These are phyloP conservation scores for Coemansia sp. DNA, from an alignment of 192 early-diverging fungal genomes.

Conservation along the genomic window DNA sequence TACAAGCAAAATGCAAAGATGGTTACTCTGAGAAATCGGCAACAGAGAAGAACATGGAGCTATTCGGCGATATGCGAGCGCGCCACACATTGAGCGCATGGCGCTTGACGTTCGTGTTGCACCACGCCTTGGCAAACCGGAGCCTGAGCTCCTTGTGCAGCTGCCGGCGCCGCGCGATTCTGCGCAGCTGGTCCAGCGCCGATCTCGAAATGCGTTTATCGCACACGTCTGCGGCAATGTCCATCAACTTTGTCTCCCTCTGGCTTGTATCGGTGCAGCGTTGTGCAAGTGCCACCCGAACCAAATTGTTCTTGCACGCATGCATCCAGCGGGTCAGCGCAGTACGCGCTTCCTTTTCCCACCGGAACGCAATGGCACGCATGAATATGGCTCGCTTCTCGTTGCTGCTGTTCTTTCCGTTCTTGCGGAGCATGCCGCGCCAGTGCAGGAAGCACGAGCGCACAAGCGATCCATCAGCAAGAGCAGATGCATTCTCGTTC, in stretches of 20 bases:
- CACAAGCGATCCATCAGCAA: conserved; percentile 22
- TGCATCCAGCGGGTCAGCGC: conserved; percentile 30
- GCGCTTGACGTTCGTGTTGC: conserved; percentile 30
- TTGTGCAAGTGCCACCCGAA: conserved; percentile 27
- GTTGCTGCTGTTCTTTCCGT: background rate
- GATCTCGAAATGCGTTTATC: background rate
- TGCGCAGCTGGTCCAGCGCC: conserved; percentile 9
- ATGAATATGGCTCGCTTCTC: conserved; percentile 9
- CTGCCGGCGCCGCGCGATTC: background rate
- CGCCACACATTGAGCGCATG: conserved; percentile 29
- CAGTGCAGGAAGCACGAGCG: conserved; percentile 32
- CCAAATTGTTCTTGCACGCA: conserved; percentile 14
- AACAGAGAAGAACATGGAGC: conserved; percentile 44
- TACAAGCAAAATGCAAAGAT: background rate
- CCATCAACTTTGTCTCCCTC: conserved; percentile 7
- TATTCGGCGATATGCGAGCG: conserved; percentile 20
- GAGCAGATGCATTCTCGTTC: conserved; percentile 18
- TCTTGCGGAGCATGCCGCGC: conserved; percentile 13
- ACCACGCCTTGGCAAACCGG: conserved; percentile 41
- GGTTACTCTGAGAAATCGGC: background rate
- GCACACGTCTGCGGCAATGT: conserved; percentile 17
- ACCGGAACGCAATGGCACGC: conserved; percentile 33
- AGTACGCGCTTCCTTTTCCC: conserved; percentile 37
- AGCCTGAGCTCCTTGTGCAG: conserved; percentile 21
- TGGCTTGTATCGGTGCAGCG: background rate